Conservation (phyloP, 2,329 filamentous ascomycete genomes). For the Fusarium brachygibbosum region DNA sequence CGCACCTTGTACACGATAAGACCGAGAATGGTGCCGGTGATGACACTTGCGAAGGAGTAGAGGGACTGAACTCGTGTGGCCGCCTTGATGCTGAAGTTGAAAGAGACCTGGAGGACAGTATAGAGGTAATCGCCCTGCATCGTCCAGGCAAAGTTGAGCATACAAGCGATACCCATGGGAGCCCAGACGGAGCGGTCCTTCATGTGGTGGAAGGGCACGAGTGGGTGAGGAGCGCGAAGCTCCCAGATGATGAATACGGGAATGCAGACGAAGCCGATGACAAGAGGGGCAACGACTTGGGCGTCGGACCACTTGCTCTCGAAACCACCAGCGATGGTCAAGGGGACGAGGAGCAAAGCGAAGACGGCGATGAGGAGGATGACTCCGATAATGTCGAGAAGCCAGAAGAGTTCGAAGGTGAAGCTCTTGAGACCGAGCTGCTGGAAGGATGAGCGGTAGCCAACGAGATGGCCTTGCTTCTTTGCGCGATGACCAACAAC, state of each 20-base stretch:
- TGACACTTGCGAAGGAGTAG: conserved; percentile 70
- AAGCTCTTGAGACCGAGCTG: conserved; percentile 52
- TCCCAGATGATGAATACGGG: conserved; percentile 67
- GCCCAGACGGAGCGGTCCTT: conserved; percentile 75
- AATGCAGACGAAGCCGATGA: conserved; percentile 61
- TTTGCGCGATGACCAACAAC: conserved; percentile 66
- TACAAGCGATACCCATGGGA: conserved; percentile 69
- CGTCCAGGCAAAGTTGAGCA: conserved; percentile 71
- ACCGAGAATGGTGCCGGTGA: conserved; percentile 69
- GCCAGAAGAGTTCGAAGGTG: conserved; percentile 60
- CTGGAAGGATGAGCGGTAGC: conserved; percentile 53
- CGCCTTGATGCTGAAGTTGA: conserved; percentile 67
- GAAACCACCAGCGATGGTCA: conserved; percentile 62
- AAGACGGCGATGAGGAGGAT: conserved; percentile 62
- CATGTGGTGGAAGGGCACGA: conserved; percentile 71
- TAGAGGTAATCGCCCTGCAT: conserved; percentile 75
- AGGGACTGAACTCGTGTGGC: conserved; percentile 72
- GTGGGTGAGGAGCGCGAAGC: conserved; percentile 62
- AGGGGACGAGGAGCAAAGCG: conserved; percentile 60
- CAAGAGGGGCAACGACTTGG: conserved; percentile 60
- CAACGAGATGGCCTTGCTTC: conserved; percentile 61
- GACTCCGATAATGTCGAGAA: conserved; percentile 61
- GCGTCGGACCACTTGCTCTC: conserved; percentile 55
- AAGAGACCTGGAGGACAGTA: conserved; percentile 72
- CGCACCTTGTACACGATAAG: conserved; percentile 69